phyloP scores from a whole-genome alignment of 345 rosid genomes.

The Camelina laxa region DNA sequence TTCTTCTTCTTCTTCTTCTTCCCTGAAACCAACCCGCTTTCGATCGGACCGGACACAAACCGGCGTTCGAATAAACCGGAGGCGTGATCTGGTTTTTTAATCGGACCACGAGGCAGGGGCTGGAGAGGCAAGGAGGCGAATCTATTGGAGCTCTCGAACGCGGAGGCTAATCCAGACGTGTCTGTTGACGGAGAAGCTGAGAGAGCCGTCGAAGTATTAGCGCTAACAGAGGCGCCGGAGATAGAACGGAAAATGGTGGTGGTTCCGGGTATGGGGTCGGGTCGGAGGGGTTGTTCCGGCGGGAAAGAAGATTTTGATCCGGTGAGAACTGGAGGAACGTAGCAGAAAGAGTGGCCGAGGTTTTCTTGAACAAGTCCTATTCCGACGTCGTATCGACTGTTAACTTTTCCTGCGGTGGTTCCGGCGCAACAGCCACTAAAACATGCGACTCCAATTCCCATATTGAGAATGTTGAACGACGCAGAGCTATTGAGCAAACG shows the following conservation, averaged over 20 bases:
- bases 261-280: conserved; percentile 49
- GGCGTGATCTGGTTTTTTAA: conserved; percentile 40
- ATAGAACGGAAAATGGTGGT: conserved; percentile 71
- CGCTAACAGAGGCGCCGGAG: conserved; percentile 95
- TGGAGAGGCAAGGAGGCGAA: conserved; percentile 83
- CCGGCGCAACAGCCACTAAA: conserved; percentile 59
- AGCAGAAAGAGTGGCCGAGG: conserved; percentile 86
- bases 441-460: conserved; percentile 63
- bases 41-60: conserved; percentile 52
- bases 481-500: conserved; percentile 2
- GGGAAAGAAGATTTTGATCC: conserved; percentile 36
- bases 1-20: conserved; percentile 35
- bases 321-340: conserved; percentile 59
- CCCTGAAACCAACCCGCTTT: conserved; percentile 49
- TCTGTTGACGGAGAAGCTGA: conserved; percentile 58
- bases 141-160: conserved; percentile 79
- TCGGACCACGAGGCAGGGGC: conserved; percentile 65
- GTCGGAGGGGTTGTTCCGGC: conserved; percentile 47
- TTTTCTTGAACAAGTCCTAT: conserved; percentile 49
- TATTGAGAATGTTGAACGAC: conserved; percentile 32
- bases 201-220: conserved; percentile 77
- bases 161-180: conserved; percentile 52
- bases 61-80: conserved; percentile 49
- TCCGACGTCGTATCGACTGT: conserved; percentile 50
- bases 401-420: conserved; percentile 48